Base-by-base conservation (phyloP, 1,139 yeast genomes). In the Suhomyces terraborum region DNA sequence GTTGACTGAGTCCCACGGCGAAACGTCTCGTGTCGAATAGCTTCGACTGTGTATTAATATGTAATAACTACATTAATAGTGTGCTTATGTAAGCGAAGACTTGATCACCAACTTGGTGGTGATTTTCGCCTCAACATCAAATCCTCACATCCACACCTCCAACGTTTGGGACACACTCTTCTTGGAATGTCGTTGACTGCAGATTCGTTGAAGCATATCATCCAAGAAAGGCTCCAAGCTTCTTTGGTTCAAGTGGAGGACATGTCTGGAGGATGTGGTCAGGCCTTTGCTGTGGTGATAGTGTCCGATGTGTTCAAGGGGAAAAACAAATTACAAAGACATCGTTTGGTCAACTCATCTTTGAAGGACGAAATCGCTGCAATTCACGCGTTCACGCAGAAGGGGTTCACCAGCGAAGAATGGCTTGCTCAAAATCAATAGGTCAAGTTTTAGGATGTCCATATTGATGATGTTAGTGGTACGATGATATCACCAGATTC, bases 311-410 rank as follows among this genome's bases (percentile, higher is more conserved):
- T 74, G 28, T 93, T 93, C 62, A 65, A 72, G 47, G 95, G 95
- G 21, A 88, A 89, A 66, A 88, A 88, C 65, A 87, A 87, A 61
- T 71, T 93, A 43, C 79, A 83, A 71, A 79, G 98, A 58, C 96
- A 89, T 55, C 73, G 98, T 48, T 58, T 89, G 53, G 96, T 94
- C 36, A 93, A 94, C 62, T 72, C 64, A 29, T 82, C 88, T 1
- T 72, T 93, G 47, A 83, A 82, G 55, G 88, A 84, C 13, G 96
- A 91, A 59, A 88, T 93, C 32, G 84, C 88, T 1, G 67, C 75
- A 5, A 89, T 93, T 32, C 98, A 93, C 65, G 98, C 98, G 0
- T 94, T 93, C 61, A 88, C 97, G 1, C 97, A 93, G 56, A 89
- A 88, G 65, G 84, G 88, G 16, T 82, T 78, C 53, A 84, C 94